Evolutionary conservation across 2,329 filamentous ascomycete species (phyloP).

Genomic region (Trichothecium sympodiale): DNA sequence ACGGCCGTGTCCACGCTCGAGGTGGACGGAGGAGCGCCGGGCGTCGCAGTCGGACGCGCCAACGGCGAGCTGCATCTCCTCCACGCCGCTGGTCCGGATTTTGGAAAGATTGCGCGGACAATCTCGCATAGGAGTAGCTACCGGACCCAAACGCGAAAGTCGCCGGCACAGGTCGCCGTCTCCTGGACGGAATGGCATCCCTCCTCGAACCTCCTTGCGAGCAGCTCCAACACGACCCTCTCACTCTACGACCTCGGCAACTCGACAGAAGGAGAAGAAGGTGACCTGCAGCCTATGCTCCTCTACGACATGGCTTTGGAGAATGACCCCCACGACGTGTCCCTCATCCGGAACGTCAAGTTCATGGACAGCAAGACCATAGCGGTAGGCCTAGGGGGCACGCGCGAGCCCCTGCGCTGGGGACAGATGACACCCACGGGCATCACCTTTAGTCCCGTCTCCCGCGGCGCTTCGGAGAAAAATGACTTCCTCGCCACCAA

Average conservation of each 20-base stretch:
- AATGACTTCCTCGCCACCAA: no score
- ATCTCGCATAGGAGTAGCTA: slow-evolving; percentile 9
- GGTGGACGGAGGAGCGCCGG: slow-evolving; percentile 14
- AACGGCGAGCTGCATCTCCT: slow-evolving; percentile 34
- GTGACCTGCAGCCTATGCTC: slow-evolving; percentile 9
- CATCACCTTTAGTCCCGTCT: slow-evolving; percentile 19
- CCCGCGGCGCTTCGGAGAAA: no score
- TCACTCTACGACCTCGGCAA: slow-evolving; percentile 16
- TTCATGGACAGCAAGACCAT: slow-evolving; percentile 34
- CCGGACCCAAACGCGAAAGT: slow-evolving; percentile 8
- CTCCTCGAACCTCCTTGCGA: slow-evolving; percentile 16
- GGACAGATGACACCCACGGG: slow-evolving; percentile 35
- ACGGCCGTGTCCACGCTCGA: slow-evolving; percentile 34
- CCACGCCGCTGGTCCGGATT: slow-evolving; percentile 15
- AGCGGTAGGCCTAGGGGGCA: slow-evolving; percentile 32
- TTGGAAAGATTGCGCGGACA: slow-evolving; percentile 13
- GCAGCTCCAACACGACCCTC: slow-evolving; percentile 18
- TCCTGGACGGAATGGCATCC: slow-evolving; percentile 22
- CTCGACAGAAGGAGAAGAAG: slow-evolving; percentile 2
- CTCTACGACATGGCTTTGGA: slow-evolving; percentile 15
- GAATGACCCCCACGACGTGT: slow-evolving; percentile 9
- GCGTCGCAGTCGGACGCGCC: slow-evolving; percentile 35
- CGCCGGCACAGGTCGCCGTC: slow-evolving; percentile 18
- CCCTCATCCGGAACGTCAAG: slow-evolving; percentile 23
- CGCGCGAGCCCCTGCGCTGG: slow-evolving; percentile 30